Evolutionary conservation across 2,329 filamentous ascomycete species (phyloP).

Genomic region (Ascochyta viciae-villosae): DNA sequence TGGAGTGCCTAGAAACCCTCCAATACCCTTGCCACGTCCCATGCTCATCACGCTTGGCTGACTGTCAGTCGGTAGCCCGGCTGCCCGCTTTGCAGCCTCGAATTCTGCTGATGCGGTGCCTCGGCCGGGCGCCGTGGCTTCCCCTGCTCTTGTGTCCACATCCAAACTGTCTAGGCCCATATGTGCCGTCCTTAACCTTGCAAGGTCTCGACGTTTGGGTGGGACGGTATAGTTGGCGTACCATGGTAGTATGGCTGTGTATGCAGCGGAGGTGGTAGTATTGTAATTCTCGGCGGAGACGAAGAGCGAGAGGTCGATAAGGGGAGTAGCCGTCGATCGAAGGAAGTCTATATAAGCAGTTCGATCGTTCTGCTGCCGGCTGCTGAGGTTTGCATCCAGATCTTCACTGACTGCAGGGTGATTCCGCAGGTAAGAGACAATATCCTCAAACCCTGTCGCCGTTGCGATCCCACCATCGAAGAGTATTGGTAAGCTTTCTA

Average conservation of each 20-base stretch:
- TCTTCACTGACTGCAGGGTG: slow-evolving; percentile 34
- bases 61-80: slow-evolving; percentile 46
- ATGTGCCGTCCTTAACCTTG: slow-evolving; percentile 69
- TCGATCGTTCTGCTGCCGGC: slow-evolving; percentile 50
- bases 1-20: slow-evolving; percentile 68
- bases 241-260: slow-evolving; percentile 80
- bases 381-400: slow-evolving; percentile 39
- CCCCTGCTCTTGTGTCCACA: slow-evolving; percentile 51
- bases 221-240: slow-evolving; percentile 89
- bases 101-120: slow-evolving; percentile 44
- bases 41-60: slow-evolving; percentile 54
- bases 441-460: slow-evolving; percentile 67
- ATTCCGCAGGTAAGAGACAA: slow-evolving; percentile 63
- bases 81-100: slow-evolving; percentile 47
- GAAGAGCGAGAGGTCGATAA: slow-evolving; percentile 88
- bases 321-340: slow-evolving; percentile 73
- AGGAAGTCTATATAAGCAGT: slow-evolving; percentile 70
- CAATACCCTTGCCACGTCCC: slow-evolving; percentile 65
- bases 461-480: slow-evolving; percentile 61
- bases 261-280: slow-evolving; percentile 77
- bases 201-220: slow-evolving; percentile 72
- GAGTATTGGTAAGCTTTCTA: slow-evolving; percentile 65
- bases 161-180: slow-evolving; percentile 57
- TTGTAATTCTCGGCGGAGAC: slow-evolving; percentile 90
- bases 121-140: slow-evolving; percentile 38